These are phyloP conservation scores for Orbilia brochopaga DNA, from an alignment of 2,329 filamentous ascomycete species.

Conservation along the genomic window DNA sequence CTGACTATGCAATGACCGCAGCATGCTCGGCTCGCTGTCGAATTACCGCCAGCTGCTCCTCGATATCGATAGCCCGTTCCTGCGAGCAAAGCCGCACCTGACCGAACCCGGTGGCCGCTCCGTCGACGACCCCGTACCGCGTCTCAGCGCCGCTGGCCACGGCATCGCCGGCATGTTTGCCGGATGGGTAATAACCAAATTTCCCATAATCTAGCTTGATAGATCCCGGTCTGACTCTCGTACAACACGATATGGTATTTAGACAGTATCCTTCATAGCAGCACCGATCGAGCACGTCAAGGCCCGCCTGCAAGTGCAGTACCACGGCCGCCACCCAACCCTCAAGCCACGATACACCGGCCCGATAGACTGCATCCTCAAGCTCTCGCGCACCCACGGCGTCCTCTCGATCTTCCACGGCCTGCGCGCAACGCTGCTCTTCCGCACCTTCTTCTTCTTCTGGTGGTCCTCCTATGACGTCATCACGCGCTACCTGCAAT, in stretches of 20 bases:
- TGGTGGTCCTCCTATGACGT: conserved; percentile 98
- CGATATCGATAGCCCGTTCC: conserved; percentile 61
- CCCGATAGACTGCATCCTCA: conserved; percentile 77
- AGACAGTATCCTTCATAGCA: conserved; percentile 87
- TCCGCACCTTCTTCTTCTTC: conserved; percentile 93
- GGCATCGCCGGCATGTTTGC: conserved; percentile 86
- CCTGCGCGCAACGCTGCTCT: conserved; percentile 80
- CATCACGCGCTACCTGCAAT: conserved; percentile 71
- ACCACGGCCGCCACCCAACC: conserved; percentile 70
- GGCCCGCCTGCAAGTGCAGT: conserved; percentile 91
- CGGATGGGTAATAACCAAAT: conserved; percentile 63
- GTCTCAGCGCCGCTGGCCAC: conserved; percentile 73
- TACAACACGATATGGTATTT: too few relatives aligned
- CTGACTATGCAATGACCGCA: conserved; percentile 53
- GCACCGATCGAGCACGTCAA: conserved; percentile 96
- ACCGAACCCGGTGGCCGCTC: conserved; percentile 46
- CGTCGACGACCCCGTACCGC: conserved; percentile 62
- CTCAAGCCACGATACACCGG: conserved; percentile 79
- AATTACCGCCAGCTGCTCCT: conserved; percentile 85
- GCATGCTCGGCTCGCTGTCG: conserved; percentile 88
- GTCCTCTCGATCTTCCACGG: conserved; percentile 83
- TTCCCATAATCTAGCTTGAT: neutral
- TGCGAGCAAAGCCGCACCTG: conserved; percentile 57
- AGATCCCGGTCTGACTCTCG: neutral
- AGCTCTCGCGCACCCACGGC: conserved; percentile 67